Conservation (phyloP, 179 eudicot species). For the Silene noctiflora region DNA sequence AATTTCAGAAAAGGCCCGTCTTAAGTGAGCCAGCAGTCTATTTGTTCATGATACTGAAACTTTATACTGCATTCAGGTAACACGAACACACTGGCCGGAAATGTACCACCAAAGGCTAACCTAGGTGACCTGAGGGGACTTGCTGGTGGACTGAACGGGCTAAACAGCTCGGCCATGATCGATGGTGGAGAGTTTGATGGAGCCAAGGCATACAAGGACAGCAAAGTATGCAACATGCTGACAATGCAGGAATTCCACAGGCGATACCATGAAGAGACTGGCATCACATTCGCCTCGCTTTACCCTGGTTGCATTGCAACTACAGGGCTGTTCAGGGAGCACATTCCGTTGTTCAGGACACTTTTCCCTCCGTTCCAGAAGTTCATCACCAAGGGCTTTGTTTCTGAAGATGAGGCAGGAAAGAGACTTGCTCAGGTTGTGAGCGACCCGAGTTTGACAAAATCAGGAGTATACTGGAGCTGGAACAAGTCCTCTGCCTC, state of each 20-base stretch:
- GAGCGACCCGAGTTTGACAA: conserved; percentile 67
- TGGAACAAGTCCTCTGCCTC: conserved; percentile 78
- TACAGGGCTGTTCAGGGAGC: conserved; percentile 78
- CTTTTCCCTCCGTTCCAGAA: conserved; percentile 87
- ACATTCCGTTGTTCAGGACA: conserved; percentile 65
- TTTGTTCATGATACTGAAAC: too few relatives aligned
- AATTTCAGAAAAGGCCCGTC: too few relatives aligned
- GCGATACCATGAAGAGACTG: conserved; percentile 65
- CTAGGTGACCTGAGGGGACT: conserved; percentile 76
- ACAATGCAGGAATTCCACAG: conserved; percentile 79
- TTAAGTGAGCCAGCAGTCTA: too few relatives aligned
- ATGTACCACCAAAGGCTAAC: conserved; percentile 80
- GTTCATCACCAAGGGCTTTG: conserved; percentile 73
- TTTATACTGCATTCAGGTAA: conserved; percentile 40
- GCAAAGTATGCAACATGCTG: conserved; percentile 89
- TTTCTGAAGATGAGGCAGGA: conserved; percentile 79
- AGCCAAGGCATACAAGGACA: conserved; percentile 86
- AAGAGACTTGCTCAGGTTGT: conserved; percentile 79
- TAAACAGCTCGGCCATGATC: conserved; percentile 72
- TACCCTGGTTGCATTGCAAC: conserved; percentile 87
- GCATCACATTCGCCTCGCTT: conserved; percentile 64
- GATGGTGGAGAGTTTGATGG: conserved; percentile 89
- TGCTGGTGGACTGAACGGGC: conserved; percentile 63
- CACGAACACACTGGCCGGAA: conserved; percentile 85
- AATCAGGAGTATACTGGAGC: conserved; percentile 91